Conservation (phyloP, 2,329 filamentous ascomycete genomes). For the Acrodontium crateriforme region DNA sequence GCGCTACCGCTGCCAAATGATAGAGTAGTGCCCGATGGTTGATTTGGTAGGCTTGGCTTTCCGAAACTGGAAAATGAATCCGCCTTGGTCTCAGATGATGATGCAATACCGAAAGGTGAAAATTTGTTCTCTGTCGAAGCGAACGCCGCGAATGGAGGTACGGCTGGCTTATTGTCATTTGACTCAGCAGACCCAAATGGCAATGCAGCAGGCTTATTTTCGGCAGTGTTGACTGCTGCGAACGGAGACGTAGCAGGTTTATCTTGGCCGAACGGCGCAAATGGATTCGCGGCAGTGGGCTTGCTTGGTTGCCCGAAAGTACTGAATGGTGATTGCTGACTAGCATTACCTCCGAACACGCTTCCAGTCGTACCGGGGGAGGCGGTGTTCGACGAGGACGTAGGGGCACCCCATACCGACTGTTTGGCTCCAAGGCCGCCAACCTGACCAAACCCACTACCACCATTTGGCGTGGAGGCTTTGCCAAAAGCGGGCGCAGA, state of each 20-base stretch:
- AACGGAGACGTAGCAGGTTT: conserved; percentile 6
- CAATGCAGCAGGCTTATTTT: conserved; percentile 7
- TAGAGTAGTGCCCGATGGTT: conserved; percentile 13
- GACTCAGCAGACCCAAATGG: conserved; percentile 11
- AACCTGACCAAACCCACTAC: conserved; percentile 11
- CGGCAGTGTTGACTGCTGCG: conserved; percentile 2
- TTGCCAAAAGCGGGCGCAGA: conserved; percentile 9
- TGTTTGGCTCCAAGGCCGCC: conserved; percentile 13
- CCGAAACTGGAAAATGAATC: background rate
- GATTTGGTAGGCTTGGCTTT: conserved; percentile 5
- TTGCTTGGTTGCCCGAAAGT: conserved; percentile 13
- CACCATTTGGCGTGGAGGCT: conserved; percentile 3
- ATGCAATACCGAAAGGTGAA: too few relatives aligned
- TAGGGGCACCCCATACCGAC: conserved; percentile 11
- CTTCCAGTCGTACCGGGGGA: conserved; percentile 3
- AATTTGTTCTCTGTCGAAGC: too few relatives aligned
- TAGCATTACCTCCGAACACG: conserved; percentile 8
- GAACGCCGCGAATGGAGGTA: too few relatives aligned
- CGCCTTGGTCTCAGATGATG: too few relatives aligned
- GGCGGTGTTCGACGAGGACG: background rate
- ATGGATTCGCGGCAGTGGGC: conserved; percentile 5
- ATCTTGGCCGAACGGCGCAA: conserved; percentile 5
- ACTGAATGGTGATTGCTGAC: conserved; percentile 18
- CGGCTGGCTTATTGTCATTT: too few relatives aligned
- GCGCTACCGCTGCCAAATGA: conserved; percentile 7